A percentile compares a stretch with the other conserved stretches of the same genome.
Conservation (phyloP, 768 basidiomycete species). For the Ephemerocybe angulata region DNA sequence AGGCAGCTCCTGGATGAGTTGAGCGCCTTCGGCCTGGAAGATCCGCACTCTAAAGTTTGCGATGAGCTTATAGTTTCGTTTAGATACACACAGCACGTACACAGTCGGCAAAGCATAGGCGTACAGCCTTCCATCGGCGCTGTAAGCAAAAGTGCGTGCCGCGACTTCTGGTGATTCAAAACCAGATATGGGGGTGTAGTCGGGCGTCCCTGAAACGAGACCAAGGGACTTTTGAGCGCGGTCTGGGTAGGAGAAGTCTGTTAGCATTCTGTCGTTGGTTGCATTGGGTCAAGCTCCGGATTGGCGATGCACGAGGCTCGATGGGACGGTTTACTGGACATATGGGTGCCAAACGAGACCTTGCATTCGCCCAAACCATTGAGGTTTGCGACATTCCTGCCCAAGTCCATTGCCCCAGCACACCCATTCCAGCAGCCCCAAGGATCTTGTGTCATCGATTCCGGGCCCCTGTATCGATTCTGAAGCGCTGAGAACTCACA, state of each 20-base stretch:
- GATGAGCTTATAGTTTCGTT: slow-evolving; percentile 12
- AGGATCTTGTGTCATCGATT: not conserved
- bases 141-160: slow-evolving; percentile 76
- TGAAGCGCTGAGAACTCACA: slow-evolving; percentile 48
- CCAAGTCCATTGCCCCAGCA: not conserved
- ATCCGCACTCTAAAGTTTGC: slow-evolving; percentile 59
- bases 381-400: not conserved
- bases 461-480: slow-evolving; percentile 8
- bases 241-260: slow-evolving; percentile 42
- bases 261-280: slow-evolving; percentile 16
- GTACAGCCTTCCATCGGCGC: slow-evolving; percentile 81
- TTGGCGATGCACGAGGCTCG: slow-evolving; percentile 10
- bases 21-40: slow-evolving; percentile 68
- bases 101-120: slow-evolving; percentile 75
- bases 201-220: slow-evolving; percentile 77
- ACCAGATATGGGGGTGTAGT: slow-evolving; percentile 61
- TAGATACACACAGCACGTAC: slow-evolving; percentile 43
- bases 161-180: slow-evolving; percentile 67
- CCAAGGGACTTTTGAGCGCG: slow-evolving; percentile 94
- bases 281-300: slow-evolving; percentile 5
- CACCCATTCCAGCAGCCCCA: not conserved
- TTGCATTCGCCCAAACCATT: not conserved
- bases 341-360: too few species aligned
- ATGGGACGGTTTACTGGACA: too few species aligned
- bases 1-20: slow-evolving; percentile 70